Base-by-base conservation (phyloP, 1,284 basidiomycete genomes). In the Boletus austroedulis region DNA sequence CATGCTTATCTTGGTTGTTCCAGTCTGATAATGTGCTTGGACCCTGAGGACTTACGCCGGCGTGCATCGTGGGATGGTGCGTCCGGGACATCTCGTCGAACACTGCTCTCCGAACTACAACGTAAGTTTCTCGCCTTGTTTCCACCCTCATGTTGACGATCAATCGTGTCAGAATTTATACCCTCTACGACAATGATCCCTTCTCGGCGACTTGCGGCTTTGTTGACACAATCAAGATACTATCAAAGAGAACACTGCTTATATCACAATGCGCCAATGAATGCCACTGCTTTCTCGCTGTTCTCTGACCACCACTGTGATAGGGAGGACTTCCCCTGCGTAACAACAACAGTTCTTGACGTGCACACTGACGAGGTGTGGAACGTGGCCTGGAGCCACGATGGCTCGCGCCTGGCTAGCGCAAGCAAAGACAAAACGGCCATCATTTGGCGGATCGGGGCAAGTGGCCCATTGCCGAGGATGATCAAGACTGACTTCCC, bases 361-460 rank as follows among this genome's bases (percentile, higher is more conserved):
- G 91, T 89, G 32, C 96, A 99, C 74, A 82, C 80, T 15, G 93
- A 98, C 69, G 94, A 99, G 73, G 94, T 99, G 15, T 99, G 96
- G 95, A 87, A 91, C 67, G 76, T 98, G 60, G 89, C 89, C 70
- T 99, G 95, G 92, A 97, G 94, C 72, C 92, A 94, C 66, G 87
- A 90, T 70, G 96, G 97, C 5, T 76, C 76, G 49, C 87, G 83
- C 66, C 80, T 99, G 38, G 97, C 95, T 17, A 95, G 89, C 62
- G 92, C 89, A 36, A 91, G 95, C 59, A 91, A 85, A 69, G 95
- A 98, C 73, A 86, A 84, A 75, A 82, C 82, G 4, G 94, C 92
- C 10, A 91, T 97, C 62, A 89, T 98, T 54, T 99, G 95, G 95
- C 82, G 82, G 53, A 80, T 94, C 57, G 85, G 85, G 71, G 92